Base-by-base conservation (phyloP, 23 red algal species). In the Gracilaria domingensis region DNA sequence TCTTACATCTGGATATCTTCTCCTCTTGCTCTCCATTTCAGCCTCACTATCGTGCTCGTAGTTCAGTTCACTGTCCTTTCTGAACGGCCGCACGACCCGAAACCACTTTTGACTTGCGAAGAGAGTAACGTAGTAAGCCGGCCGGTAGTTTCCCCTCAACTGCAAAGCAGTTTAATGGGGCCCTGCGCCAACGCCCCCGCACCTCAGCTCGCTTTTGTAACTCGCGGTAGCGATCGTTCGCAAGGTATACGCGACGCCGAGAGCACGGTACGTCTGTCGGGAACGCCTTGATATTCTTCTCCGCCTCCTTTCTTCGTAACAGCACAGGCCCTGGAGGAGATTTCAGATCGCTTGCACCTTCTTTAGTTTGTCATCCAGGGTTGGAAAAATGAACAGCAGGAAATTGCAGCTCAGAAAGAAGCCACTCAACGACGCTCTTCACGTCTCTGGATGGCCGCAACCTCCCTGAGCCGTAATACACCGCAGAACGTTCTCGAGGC, bases 11-110 rank as follows among this genome's bases (percentile, higher is more conserved):
- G 56, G 26, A 90, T 69, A 20, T 90, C 87, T 55, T 90, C 87
- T 34, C 71, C 87, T 51, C 81, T 75, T 26, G 81, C 87, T 75
- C 40, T 90, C 87, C 87, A 74, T 81, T 38, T 90, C 87, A 53
- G 71, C 74, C 12, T 64, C 87, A 61, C 87, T 90, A 28, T 90
- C 87, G 56, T 90, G 71, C n/a, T 71, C 71, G 39, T 90, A 90
- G 58, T 90, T 58, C 17, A 90, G 53, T 0, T 42, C 58, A 49
- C 47, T 39, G 12, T 90, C 87, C 30, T 80, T 90, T 20, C 20
- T 57, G 64, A 90, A 80, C 7, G 87, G 87, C 28, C 76, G 53
- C n/a, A 23, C 87, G 71, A 30, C 65, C 65, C 39, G 28, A 45
- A 13, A 90, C 87, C 2, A n/a, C 30, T 67, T 9, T 29, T 20